phyloP scores from a whole-genome alignment of 2,329 filamentous ascomycete genomes.

The Corinectria fuckeliana region DNA sequence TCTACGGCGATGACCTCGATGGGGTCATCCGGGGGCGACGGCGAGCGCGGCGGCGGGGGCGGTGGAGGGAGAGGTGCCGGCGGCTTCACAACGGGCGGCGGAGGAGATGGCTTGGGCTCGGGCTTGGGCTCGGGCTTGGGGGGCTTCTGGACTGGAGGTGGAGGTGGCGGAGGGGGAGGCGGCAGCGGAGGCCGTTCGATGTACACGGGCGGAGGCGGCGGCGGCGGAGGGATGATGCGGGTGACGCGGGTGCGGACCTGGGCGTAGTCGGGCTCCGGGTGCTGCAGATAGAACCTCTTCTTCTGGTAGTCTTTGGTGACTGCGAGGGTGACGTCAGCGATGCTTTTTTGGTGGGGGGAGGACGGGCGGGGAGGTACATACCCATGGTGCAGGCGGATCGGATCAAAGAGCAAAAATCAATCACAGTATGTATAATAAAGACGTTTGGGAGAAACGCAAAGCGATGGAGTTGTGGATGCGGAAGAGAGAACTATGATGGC shows the following conservation, averaged over 20 bases:
- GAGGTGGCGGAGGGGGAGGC: constrained; percentile 29
- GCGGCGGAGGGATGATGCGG: constrained; percentile 46
- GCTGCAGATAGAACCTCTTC: constrained; percentile 52
- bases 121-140: constrained; percentile 23
- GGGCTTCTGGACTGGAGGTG: constrained; percentile 10
- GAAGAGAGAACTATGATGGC: neutral
- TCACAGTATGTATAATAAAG: constrained; percentile 5
- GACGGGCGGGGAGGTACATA: constrained; percentile 20
- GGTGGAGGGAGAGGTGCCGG: constrained; percentile 23
- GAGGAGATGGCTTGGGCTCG: constrained; percentile 28
- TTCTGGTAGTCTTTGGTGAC: constrained; percentile 44
- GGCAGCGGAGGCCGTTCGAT: constrained; percentile 31
- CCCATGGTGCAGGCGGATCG: constrained; percentile 29
- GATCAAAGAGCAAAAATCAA: constrained; percentile 15
- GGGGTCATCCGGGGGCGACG: constrained; percentile 40
- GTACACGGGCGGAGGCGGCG: constrained; percentile 33
- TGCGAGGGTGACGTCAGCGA: constrained; percentile 35
- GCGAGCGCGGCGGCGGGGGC: constrained; percentile 29
- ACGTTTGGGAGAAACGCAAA: constrained; percentile 10
- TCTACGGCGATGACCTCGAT: constrained; percentile 50
- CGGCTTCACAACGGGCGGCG: constrained; percentile 34
- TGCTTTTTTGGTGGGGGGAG: constrained; percentile 19
- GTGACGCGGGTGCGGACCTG: constrained; percentile 47
- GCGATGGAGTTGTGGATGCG: neutral
- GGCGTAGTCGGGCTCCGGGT: constrained; percentile 48